phyloP scores from a whole-genome alignment of 768 basidiomycete species.

The Boletus edulis region DNA sequence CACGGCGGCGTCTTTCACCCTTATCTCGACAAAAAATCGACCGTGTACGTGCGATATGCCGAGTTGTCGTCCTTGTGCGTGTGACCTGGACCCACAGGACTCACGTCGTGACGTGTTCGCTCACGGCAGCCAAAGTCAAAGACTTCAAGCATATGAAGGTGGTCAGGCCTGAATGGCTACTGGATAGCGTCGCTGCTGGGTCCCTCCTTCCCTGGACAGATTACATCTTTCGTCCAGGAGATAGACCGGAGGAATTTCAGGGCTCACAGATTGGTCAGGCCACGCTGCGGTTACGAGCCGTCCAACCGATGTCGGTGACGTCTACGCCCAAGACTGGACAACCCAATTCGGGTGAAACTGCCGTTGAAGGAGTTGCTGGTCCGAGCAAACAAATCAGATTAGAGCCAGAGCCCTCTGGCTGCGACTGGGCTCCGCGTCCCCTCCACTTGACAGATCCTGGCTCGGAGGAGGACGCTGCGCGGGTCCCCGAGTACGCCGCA shows the following conservation, averaged over 20 bases:
- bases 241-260: constrained; percentile 48
- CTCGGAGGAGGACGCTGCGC: constrained; percentile 41
- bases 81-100: constrained; percentile 48
- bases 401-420: neutral
- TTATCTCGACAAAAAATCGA: constrained; percentile 75
- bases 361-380: neutral
- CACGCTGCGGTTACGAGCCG: constrained; percentile 11
- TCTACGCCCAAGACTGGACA: neutral
- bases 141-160: constrained; percentile 93
- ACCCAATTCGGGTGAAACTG: neutral
- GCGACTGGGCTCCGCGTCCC: constrained; percentile 16
- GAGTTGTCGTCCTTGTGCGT: neutral
- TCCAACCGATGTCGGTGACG: constrained; percentile 3
- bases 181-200: constrained; percentile 69
- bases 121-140: constrained; percentile 85
- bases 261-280: constrained; percentile 33
- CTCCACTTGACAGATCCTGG: constrained; percentile 43
- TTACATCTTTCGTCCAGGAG: constrained; percentile 57
- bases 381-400: neutral
- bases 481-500: constrained; percentile 64
- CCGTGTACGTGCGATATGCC: constrained; percentile 51
- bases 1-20: constrained; percentile 84
- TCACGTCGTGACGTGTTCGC: constrained; percentile 86
- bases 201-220: constrained; percentile 76
- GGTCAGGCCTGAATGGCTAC: constrained; percentile 84